Base-by-base conservation (phyloP, 2,329 filamentous ascomycete genomes). In the Sphaerostilbella broomeana region DNA sequence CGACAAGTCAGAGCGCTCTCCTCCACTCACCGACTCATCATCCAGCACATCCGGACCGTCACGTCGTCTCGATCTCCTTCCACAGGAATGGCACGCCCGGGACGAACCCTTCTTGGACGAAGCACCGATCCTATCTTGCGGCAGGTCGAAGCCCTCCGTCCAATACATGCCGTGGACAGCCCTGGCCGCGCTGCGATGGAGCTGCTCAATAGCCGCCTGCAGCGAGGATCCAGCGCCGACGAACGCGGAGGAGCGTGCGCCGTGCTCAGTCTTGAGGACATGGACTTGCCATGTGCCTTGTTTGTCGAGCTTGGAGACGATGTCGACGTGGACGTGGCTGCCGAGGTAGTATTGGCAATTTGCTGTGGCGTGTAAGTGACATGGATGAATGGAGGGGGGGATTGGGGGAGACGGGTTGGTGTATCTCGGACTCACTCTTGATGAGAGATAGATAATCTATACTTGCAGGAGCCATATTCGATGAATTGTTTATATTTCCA, bases 101-200 rank as follows among this genome's bases (percentile, higher is more conserved):
- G 12, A 12, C n/a, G 20, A 22, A 6, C 6, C n/a, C 18, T 16
- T 28, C 6, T 22, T 24, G 26, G 18, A 15, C 4, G 7, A 22
- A 18, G 11, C 2, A 15, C 13, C 17, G 4, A 22, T 13, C 11
- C 9, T 2, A 12, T 40, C 38, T 7, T 50, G 47, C 16, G 46
- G 42, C 10, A 49, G 45, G 17, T 47, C 54, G 35, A 59, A 65
- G 32, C 62, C 64, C 32, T 61, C 55, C 17, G 50, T 49, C n/a
- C 43, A 27, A 38, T 62, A 54, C 47, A 46, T 47, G 30, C 46
- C 44, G 41, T 55, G 46, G 28, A 63, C 58, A n/a, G 57, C 59
- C 28, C 61, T 58, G n/a, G 63, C 62, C 8, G 63, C 62, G 43
- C 57, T 60, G 31, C 48, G 42, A 42, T 65, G 59, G n/a, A 68